Conservation (phyloP, 1,139 yeast genomes). For the Scheffersomyces insectosa region DNA sequence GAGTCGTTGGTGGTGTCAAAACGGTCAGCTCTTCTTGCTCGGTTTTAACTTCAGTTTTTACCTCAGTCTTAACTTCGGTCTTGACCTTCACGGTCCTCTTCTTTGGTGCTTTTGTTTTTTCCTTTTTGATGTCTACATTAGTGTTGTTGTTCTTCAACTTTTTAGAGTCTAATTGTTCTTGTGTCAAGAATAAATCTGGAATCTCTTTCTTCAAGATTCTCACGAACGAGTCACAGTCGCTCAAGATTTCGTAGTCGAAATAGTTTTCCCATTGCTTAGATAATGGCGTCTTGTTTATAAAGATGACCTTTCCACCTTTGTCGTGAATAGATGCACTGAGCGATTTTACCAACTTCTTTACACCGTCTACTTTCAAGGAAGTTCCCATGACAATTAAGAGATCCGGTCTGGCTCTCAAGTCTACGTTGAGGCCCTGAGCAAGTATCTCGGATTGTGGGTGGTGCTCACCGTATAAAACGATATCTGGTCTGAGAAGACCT, state of each 20-base stretch:
- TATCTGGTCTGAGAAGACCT: constrained; percentile 71
- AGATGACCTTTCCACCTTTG: constrained; percentile 60
- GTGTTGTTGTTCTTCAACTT: constrained; percentile 28
- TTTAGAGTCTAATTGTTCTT: constrained; percentile 50
- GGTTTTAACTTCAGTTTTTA: constrained; percentile 4
- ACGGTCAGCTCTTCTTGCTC: constrained; percentile 6
- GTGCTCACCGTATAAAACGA: constrained; percentile 76
- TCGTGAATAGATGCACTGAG: constrained; percentile 61
- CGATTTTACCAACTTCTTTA: constrained; percentile 61
- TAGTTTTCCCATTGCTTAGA: constrained; percentile 55
- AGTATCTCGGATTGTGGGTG: constrained; percentile 72
- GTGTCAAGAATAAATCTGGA: constrained; percentile 61
- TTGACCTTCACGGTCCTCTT: constrained; percentile 5
- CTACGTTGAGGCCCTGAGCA: constrained; percentile 59
- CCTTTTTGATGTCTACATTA: constrained; percentile 8
- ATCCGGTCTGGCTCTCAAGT: constrained; percentile 60
- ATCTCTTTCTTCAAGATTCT: constrained; percentile 47
- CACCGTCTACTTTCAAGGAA: constrained; percentile 72
- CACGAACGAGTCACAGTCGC: constrained; percentile 86
- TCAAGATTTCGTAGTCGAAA: constrained; percentile 70
- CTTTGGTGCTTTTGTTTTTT: constrained; percentile 5
- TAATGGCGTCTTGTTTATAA: constrained; percentile 58
- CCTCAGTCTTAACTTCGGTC: constrained; percentile 8
- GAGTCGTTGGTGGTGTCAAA: constrained; percentile 34
- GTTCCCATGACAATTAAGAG: constrained; percentile 73